Evolutionary conservation across 257 asterid species (phyloP).

Genomic region (Nicotiana benthamiana): DNA sequence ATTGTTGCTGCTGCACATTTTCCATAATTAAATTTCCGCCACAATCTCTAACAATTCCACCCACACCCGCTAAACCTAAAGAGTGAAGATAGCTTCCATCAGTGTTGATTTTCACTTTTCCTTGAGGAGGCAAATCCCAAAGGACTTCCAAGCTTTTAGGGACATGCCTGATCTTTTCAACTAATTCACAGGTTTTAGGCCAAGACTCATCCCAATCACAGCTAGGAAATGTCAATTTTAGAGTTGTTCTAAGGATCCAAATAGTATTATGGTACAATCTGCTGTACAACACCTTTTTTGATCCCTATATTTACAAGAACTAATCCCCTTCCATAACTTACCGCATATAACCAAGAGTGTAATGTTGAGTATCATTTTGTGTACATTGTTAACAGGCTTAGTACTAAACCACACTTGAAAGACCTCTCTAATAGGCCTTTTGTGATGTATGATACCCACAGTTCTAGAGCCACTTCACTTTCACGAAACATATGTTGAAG

Average conservation of each 20-base stretch:
- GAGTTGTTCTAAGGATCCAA: not conserved
- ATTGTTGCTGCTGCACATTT: not conserved
- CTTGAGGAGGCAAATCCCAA: not conserved
- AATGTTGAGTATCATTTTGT: not conserved
- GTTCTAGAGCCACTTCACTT: too few relatives aligned
- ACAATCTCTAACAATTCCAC: not conserved
- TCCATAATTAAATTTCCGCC: not conserved
- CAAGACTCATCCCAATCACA: not conserved
- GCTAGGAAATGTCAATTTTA: not conserved
- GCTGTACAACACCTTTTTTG: not conserved
- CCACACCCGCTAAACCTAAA: not conserved
- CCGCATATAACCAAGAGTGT: not conserved
- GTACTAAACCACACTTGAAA: not conserved
- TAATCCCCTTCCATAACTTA: not conserved
- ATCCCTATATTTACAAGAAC: not conserved
- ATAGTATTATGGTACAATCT: not conserved
- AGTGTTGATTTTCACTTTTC: not conserved
- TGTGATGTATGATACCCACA: too few relatives aligned
- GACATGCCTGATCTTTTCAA: not conserved
- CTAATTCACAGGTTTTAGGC: not conserved
- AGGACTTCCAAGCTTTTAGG: not conserved
- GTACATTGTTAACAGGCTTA: not conserved
- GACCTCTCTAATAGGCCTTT: too few relatives aligned
- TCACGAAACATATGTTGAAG: not conserved
- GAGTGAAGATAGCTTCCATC: not conserved